phyloP scores from a whole-genome alignment of 192 early-diverging fungal species.

The Diversispora epigaea region DNA sequence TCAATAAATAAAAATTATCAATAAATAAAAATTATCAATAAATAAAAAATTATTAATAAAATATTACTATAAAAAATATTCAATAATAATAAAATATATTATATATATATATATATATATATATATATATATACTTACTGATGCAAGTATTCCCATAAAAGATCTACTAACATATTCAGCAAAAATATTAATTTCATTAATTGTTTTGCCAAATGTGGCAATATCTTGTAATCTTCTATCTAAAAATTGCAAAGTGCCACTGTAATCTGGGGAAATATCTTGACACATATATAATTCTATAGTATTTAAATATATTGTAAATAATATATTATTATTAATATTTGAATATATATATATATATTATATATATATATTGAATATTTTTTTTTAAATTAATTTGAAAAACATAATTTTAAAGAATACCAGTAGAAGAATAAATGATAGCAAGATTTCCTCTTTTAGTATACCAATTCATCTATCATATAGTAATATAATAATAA shows the following conservation, averaged over 20 bases:
- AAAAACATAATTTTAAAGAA: not conserved
- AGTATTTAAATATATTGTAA: not conserved
- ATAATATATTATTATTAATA: constrained; percentile 4
- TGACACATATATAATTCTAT: constrained; percentile 91
- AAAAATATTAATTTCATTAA: constrained; percentile 42
- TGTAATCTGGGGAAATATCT: constrained; percentile 73
- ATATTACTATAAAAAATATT: too few species aligned
- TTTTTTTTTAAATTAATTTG: not conserved
- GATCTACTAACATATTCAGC: constrained; percentile 47
- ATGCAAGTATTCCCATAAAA: constrained; percentile 43
- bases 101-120: too few species aligned
- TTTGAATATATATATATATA: not conserved
- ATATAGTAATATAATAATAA: not conserved
- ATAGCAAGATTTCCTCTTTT: constrained; percentile 78
- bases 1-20: too few species aligned
- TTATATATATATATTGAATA: not conserved
- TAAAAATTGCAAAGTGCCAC: constrained; percentile 76
- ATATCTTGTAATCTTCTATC: constrained; percentile 76
- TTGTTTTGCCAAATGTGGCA: constrained; percentile 54
- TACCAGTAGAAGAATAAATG: constrained; percentile 76
- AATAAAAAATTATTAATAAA: too few species aligned
- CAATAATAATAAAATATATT: too few species aligned
- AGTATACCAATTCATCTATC: constrained; percentile 89
- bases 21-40: too few species aligned
- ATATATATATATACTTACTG: constrained; percentile 38